A percentile compares a stretch with the other conserved stretches of the same genome.
phyloP scores from a whole-genome alignment of 2,329 filamentous ascomycete species.

The Chrysosporium keratinophilum region DNA sequence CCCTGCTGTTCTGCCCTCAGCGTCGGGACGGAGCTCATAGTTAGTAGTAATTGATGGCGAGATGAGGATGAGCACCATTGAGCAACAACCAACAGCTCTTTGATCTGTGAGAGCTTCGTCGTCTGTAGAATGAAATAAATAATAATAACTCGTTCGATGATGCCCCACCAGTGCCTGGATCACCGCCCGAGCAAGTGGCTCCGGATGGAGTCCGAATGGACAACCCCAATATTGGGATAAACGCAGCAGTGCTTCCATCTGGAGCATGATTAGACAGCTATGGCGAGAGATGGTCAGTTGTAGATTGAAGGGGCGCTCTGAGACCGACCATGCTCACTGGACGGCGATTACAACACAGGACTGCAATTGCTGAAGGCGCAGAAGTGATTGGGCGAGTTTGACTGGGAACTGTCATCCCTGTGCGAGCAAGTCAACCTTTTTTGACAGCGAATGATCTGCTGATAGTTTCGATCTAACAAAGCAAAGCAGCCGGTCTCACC shows the following conservation, averaged over 20 bases:
- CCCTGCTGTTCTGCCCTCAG: too few relatives aligned
- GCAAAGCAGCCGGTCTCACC: background rate
- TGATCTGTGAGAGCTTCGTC: too few relatives aligned
- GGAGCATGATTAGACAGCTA: background rate
- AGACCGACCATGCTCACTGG: background rate
- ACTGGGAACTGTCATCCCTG: background rate
- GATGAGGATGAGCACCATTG: too few relatives aligned
- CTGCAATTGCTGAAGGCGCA: background rate
- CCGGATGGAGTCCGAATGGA: background rate
- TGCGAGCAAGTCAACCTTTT: background rate
- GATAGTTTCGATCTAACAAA: background rate
- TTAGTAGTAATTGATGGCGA: too few relatives aligned
- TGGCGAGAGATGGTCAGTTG: too few relatives aligned
- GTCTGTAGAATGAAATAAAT: too few relatives aligned
- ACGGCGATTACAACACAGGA: background rate
- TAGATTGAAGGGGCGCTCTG: background rate
- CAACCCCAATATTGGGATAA: background rate
- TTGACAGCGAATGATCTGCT: constrained; percentile 7
- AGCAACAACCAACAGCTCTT: too few relatives aligned
- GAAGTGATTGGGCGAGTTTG: background rate
- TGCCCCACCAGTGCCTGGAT: background rate
- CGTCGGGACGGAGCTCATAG: too few relatives aligned
- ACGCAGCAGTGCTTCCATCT: background rate
- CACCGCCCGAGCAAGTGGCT: background rate
- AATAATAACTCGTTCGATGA: background rate